Evolutionary conservation across 2,329 filamentous ascomycete species (phyloP), one percentile per base, ranked within the genome.

Genomic region (Colletotrichum phormii): DNA sequence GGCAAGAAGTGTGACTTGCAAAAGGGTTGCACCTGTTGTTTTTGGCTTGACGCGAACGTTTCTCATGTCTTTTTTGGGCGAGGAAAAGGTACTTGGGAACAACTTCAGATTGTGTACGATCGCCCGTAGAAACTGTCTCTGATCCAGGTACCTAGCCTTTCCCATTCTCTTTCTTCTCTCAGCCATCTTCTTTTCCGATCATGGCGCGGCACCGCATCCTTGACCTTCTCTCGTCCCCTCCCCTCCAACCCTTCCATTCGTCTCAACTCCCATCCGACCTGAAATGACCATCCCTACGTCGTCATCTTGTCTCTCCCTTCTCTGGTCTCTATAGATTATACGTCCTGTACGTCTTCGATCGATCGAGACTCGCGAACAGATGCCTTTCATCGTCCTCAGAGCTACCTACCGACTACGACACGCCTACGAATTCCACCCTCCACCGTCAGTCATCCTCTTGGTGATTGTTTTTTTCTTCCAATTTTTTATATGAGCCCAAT

Each of bases 401-500:
- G 18, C 42, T n/a, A 1, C 42, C 42, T 49, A 11, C 18, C 8
- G 9, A 7, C 42, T 49, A 11, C 42, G 42, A n/a, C 42, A 22
- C 8, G n/a, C 42, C 18, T 22, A 49, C 18, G 18, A 49, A 49
- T 18, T 8, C 42, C n/a, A 49, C 42, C 54, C 46, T 49, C 26
- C 22, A 33, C 11, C 51, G 15, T 46, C 18, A 46, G 15, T 46
- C 18, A 46, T 46, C 49, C n/a, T 54, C 31, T 31, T 37, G 13
- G 1, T 26, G 15, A 8, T 24, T 22, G 26, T 53, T n/a, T 53
- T 15, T 5, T 31, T 12, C 29, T 8, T 33, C 22, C 60, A 37
- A 37, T 64, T 42, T 37, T 24, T 60, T 60, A 64, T 54, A 72
- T 72, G 70, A 72, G 42, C 33, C 46, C 67, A 67, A 72, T 72